These are phyloP conservation scores for Malassezia vespertilionis DNA, from an alignment of 1,284 basidiomycete species.

Conservation along the genomic window DNA sequence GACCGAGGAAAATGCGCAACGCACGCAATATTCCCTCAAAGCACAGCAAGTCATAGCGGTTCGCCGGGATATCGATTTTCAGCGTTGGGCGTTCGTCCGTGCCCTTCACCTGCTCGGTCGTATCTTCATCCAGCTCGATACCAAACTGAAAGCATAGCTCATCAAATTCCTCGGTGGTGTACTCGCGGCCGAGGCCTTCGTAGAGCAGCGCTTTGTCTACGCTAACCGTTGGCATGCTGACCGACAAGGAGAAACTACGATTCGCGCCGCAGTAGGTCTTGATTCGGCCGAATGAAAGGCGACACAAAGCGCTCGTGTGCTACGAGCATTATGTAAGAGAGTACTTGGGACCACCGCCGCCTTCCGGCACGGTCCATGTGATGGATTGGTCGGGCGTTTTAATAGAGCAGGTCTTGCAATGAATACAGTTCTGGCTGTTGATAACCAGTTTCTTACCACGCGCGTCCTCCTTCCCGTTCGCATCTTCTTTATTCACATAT, in stretches of 20 bases:
- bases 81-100: slow-evolving; percentile 79
- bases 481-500: slow-evolving; percentile 65
- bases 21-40: slow-evolving; percentile 88
- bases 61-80: slow-evolving; percentile 97
- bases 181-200: slow-evolving; percentile 69
- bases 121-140: slow-evolving; percentile 95
- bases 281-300: too few relatives aligned
- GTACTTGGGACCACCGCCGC: slow-evolving; percentile 46
- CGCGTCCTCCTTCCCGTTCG: slow-evolving; percentile 53
- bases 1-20: slow-evolving; percentile 71
- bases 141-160: slow-evolving; percentile 94
- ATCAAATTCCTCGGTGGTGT: slow-evolving; percentile 73
- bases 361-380: slow-evolving; percentile 41
- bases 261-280: too few relatives aligned
- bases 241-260: too few relatives aligned
- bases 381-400: slow-evolving; percentile 45
- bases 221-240: slow-evolving; percentile 75
- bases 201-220: slow-evolving; percentile 93
- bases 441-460: slow-evolving; percentile 81
- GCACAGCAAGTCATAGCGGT: slow-evolving; percentile 90
- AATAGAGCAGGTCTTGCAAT: slow-evolving; percentile 46
- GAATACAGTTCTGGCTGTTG: slow-evolving; percentile 64
- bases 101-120: slow-evolving; percentile 68
- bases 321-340: slow-evolving; percentile 25
- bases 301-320: too few relatives aligned